These are phyloP conservation scores for Scutellaria galericulata DNA, from an alignment of 257 asterid genomes.

Conservation along the genomic window DNA sequence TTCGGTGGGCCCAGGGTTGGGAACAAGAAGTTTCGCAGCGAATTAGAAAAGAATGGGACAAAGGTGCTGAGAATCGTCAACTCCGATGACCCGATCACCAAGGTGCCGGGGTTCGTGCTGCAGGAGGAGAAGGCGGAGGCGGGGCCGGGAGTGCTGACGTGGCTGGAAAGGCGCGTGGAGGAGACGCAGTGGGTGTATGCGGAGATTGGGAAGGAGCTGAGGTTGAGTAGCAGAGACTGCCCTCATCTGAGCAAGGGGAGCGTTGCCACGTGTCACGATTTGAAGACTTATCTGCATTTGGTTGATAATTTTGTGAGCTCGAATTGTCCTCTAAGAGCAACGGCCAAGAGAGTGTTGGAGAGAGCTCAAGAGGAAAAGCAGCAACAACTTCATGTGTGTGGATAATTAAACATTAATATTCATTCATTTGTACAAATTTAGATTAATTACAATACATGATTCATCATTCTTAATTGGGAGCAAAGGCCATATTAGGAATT, in stretches of 20 bases:
- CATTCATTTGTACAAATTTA: too few species aligned
- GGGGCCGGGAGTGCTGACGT: constrained; percentile 43
- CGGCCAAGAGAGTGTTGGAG: constrained; percentile 56
- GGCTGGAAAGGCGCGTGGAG: constrained; percentile 62
- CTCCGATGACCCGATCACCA: constrained; percentile 74
- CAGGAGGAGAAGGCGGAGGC: constrained; percentile 39
- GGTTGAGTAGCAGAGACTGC: constrained; percentile 68
- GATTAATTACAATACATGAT: too few species aligned
- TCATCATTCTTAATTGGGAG: not conserved
- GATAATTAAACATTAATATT: too few species aligned
- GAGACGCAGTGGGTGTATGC: constrained; percentile 84
- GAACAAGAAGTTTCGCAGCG: constrained; percentile 57
- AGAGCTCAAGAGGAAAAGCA: constrained; percentile 39
- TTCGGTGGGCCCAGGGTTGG: constrained; percentile 95
- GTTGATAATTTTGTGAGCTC: constrained; percentile 65
- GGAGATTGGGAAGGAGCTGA: constrained; percentile 79
- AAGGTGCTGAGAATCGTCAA: constrained; percentile 78
- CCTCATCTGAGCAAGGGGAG: constrained; percentile 51
- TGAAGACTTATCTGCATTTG: constrained; percentile 82
- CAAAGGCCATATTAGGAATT: not conserved
- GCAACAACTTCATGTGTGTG: not conserved
- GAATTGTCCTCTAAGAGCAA: constrained; percentile 65
- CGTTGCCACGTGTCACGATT: constrained; percentile 76
- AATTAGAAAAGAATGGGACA: constrained; percentile 60
- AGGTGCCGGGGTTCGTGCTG: constrained; percentile 78